These are phyloP conservation scores for Alloascoidea hylecoeti DNA, from an alignment of 805 yeast genomes.

Conservation along the genomic window DNA sequence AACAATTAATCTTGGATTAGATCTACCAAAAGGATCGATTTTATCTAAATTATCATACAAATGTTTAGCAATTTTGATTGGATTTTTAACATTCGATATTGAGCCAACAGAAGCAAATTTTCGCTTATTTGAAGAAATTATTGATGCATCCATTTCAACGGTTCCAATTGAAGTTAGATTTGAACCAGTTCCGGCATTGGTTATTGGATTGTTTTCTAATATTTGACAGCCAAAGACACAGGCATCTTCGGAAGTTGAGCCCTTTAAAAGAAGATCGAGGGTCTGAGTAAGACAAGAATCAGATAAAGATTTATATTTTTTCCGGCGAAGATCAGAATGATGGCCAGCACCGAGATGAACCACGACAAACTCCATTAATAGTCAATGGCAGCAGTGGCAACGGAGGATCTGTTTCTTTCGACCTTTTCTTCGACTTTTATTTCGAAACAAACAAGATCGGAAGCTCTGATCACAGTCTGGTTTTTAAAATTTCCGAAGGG, in stretches of 20 bases:
- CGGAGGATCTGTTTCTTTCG: background rate
- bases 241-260: constrained; percentile 8
- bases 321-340: constrained; percentile 9
- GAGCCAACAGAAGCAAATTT: constrained; percentile 19
- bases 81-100: constrained; percentile 14
- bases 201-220: constrained; percentile 19
- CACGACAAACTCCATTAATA: constrained; percentile 9
- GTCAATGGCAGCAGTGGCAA: background rate
- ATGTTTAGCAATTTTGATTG: constrained; percentile 13
- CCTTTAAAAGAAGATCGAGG: constrained; percentile 7
- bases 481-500: constrained; percentile 8
- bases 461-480: constrained; percentile 8
- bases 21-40: constrained; percentile 9
- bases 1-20: constrained; percentile 15
- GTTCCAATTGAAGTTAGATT: constrained; percentile 15
- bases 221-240: constrained; percentile 13
- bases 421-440: background rate
- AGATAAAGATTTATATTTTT: constrained; percentile 7
- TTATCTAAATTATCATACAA: constrained; percentile 10
- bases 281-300: constrained; percentile 5
- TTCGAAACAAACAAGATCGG: constrained; percentile 8
- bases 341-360: constrained; percentile 20
- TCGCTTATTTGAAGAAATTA: constrained; percentile 10
- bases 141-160: constrained; percentile 26
- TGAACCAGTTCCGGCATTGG: constrained; percentile 26